Base-by-base conservation (phyloP, 1,284 basidiomycete genomes). In the Malassezia sp. region DNA sequence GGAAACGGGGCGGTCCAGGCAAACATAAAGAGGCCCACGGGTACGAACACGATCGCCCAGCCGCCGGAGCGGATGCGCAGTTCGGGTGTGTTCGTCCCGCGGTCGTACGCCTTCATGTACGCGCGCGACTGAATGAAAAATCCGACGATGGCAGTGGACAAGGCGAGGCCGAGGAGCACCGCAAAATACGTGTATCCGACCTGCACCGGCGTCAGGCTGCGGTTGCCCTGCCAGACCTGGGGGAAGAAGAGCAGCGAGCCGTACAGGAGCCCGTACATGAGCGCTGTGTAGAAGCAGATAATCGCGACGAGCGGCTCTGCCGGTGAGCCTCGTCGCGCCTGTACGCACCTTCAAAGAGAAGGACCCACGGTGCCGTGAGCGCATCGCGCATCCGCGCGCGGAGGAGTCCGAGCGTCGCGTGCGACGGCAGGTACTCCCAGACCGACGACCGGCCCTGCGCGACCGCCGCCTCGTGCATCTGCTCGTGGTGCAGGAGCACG, bases 1-100 rank as follows among this genome's bases (percentile, higher is more conserved):
- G 26, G 6, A 23, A 43, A 45, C 0, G 54, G 55, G 5, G 41
- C 41, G 7, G 55, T 57, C 52, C 52, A 52, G 12, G 49, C 55
- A 39, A 57, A 57, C 14, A 57, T 44, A 28, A 57, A 48, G 11
- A 57, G 29, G 10, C 55, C 55, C 17, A 57, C 29, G 1, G 55
- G 52, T 2, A 52, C 47, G 14, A 54, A 35, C n/a, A 57, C 18
- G 5, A 39, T 21, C 1, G 52, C 35, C 43, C 53, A 54, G 9
- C 35, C n/a, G 6, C 44, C 45, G 2, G 45, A 50, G 14, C 40
- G 35, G 23, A 57, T 32, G 23, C 52, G 48, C 3, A 50, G 17
- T 36, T 57, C 55, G 9, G 52, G 52, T 14, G 43, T 28, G 14
- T 48, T 32, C 6, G 38, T 37, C 3, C 35, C 36, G 22, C 18